phyloP scores from a whole-genome alignment of 1,284 basidiomycete species.

The Pseudozyma sp. region DNA sequence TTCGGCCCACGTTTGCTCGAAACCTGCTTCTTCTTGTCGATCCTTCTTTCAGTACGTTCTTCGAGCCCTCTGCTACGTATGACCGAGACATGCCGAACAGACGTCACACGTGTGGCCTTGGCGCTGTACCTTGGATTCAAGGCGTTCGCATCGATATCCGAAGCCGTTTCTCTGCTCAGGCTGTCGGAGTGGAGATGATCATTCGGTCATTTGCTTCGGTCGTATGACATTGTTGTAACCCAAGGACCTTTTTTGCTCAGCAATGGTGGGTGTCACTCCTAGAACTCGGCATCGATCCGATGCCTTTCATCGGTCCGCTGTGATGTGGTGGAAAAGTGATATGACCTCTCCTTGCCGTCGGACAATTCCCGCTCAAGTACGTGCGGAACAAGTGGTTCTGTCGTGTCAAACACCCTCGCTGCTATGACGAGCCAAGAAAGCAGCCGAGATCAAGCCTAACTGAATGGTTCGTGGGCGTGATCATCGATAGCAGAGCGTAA shows the following conservation, averaged over 20 bases:
- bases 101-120: not conserved
- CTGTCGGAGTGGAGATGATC: not conserved
- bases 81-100: slow-evolving; percentile 26
- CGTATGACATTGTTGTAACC: not conserved
- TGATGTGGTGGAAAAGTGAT: too few relatives aligned
- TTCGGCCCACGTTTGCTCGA: slow-evolving; percentile 9
- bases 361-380: too few relatives aligned
- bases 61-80: not conserved
- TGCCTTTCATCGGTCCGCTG: too few relatives aligned
- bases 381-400: too few relatives aligned
- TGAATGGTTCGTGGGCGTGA: too few relatives aligned
- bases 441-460: too few relatives aligned
- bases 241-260: not conserved
- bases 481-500: not conserved
- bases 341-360: too few relatives aligned
- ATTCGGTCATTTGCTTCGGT: not conserved
- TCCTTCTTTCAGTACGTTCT: not conserved
- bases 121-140: not conserved
- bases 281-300: not conserved
- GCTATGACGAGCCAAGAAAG: too few relatives aligned
- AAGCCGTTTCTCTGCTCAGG: not conserved
- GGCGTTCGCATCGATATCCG: slow-evolving; percentile 1
- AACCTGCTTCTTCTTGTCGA: slow-evolving; percentile 4
- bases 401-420: too few relatives aligned
- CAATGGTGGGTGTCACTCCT: not conserved